Evolutionary conservation across 2,329 filamentous ascomycete species (phyloP).

Genomic region (Colletotrichum endophyticum): DNA sequence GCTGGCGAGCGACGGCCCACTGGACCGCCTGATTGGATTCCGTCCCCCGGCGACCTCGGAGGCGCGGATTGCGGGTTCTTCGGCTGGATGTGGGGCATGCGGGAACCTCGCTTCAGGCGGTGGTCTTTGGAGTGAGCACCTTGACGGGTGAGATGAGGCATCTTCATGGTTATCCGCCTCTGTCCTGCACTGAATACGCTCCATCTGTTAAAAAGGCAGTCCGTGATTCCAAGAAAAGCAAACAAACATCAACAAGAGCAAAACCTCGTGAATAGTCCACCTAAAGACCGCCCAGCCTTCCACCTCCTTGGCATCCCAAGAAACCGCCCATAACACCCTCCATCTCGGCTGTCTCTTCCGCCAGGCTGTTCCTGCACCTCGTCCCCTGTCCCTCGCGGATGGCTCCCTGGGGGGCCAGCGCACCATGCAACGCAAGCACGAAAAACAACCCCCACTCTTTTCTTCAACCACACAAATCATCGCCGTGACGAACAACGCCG

Average conservation of each 20-base stretch:
- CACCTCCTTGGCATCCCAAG: not conserved
- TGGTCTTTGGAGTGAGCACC: not conserved
- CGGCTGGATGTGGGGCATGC: not conserved
- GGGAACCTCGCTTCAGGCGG: not conserved
- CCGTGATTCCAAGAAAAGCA: not conserved
- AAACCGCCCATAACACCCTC: not conserved
- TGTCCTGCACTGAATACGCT: fast-evolving
- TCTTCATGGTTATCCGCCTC: fast-evolving
- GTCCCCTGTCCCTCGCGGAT: not conserved
- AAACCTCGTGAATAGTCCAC: no score
- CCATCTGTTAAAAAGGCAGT: fast-evolving
- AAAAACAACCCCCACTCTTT: not conserved
- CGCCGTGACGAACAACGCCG: not conserved
- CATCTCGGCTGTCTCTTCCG: not conserved
- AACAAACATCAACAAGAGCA: fast-evolving
- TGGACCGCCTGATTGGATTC: not conserved
- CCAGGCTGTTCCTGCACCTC: not conserved
- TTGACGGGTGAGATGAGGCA: not conserved
- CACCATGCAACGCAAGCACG: not conserved
- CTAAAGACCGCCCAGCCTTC: not conserved
- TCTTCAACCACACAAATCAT: not conserved
- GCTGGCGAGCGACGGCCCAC: not conserved
- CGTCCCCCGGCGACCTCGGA: conserved; percentile 10
- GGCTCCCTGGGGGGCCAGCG: not conserved
- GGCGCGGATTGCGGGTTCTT: not conserved